These are phyloP conservation scores for Pseudogymnoascus sp. DNA, from an alignment of 2,329 filamentous ascomycete genomes.

Conservation along the genomic window DNA sequence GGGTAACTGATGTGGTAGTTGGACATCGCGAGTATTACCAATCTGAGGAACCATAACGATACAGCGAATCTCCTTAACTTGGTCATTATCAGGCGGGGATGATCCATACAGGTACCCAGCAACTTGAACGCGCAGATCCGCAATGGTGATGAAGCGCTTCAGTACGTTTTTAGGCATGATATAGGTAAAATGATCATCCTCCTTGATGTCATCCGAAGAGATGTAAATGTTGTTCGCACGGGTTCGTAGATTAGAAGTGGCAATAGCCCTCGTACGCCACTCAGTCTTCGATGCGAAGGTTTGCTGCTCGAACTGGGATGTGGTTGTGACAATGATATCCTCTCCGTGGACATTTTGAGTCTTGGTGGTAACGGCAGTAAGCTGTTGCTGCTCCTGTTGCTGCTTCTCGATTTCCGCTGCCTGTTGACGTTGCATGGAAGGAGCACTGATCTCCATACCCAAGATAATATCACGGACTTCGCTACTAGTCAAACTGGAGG, in stretches of 20 bases:
- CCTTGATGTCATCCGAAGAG: conserved; percentile 85
- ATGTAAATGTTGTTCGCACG: conserved; percentile 98
- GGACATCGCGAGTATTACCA: conserved; percentile 84
- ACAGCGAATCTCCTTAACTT: conserved; percentile 93
- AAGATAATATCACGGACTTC: conserved; percentile 98
- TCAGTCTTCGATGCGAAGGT: conserved; percentile 98
- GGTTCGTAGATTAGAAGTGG: conserved; percentile 89
- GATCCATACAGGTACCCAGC: conserved; percentile 92
- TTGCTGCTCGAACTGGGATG: conserved; percentile 95
- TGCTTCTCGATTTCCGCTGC: conserved; percentile 99
- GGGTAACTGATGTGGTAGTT: conserved; percentile 82
- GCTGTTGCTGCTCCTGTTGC: conserved; percentile 90
- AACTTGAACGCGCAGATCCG: conserved; percentile 92
- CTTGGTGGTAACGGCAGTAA: conserved; percentile 96
- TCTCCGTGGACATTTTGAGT: conserved; percentile 96
- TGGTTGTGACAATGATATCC: conserved; percentile 97
- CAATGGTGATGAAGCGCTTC: conserved; percentile 96
- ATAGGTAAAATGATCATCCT: conserved; percentile 77
- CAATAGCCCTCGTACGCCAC: conserved; percentile 94
- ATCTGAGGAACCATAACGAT: conserved; percentile 98
- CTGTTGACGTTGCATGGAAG: conserved; percentile 96
- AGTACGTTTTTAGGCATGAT: conserved; percentile 99
- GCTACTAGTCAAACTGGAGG: conserved; percentile 89
- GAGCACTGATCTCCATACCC: conserved; percentile 98
- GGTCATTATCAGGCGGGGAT: conserved; percentile 87